These are phyloP conservation scores for Lecanicillium sp. DNA, from an alignment of 2,329 filamentous ascomycete genomes.

Conservation along the genomic window DNA sequence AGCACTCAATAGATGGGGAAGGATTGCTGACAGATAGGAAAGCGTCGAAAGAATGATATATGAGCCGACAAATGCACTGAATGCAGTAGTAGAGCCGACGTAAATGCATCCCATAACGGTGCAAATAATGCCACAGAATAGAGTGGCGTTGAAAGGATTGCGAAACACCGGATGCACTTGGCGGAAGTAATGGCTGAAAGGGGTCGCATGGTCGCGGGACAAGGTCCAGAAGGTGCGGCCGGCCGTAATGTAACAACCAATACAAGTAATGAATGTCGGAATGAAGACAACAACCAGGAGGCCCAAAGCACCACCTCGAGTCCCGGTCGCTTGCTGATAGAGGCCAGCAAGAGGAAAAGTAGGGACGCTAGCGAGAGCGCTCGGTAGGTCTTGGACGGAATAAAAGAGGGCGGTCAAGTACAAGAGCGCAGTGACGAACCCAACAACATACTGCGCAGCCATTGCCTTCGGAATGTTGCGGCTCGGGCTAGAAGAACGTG, in stretches of 20 bases:
- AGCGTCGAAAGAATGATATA: constrained; percentile 24
- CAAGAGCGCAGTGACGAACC: constrained; percentile 34
- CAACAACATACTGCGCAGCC: constrained; percentile 32
- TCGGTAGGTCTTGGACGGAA: constrained; percentile 38
- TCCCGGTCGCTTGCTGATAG: constrained; percentile 42
- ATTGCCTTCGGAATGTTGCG: constrained; percentile 37
- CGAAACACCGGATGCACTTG: constrained; percentile 37
- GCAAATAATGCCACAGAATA: constrained; percentile 34
- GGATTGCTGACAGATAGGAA: constrained; percentile 54
- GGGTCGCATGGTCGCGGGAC: constrained; percentile 5
- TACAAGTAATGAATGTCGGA: constrained; percentile 3
- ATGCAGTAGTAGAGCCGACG: constrained; percentile 48
- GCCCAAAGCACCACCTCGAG: constrained; percentile 30
- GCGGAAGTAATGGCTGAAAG: constrained; percentile 17
- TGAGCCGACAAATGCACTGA: constrained; percentile 49
- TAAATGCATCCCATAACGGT: constrained; percentile 50
- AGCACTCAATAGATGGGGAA: constrained; percentile 39
- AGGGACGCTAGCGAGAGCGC: constrained; percentile 33
- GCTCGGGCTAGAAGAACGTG: constrained; percentile 14
- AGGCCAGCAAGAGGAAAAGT: constrained; percentile 51
- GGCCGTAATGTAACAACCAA: constrained; percentile 6
- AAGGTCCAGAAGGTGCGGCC: constrained; percentile 7
- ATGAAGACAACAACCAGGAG: constrained; percentile 15
- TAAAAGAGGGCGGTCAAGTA: constrained; percentile 40
- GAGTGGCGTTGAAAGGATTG: constrained; percentile 48